Conservation (phyloP, 371 early-diverging fungal genomes). For the Mortierella sp. region DNA sequence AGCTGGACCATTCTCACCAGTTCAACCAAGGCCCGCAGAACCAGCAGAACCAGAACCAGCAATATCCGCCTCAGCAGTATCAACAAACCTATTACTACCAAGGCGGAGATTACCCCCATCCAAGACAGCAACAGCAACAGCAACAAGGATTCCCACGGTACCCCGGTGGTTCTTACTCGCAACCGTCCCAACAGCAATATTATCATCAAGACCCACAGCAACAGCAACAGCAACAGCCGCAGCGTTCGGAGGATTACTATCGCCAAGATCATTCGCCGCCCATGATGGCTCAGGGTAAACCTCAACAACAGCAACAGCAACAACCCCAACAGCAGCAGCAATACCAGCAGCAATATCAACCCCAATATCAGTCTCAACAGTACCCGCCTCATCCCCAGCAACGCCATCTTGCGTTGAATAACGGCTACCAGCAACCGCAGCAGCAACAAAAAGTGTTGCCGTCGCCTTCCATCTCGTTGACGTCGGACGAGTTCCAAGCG, state of each 20-base stretch:
- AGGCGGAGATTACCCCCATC: conserved; percentile 3
- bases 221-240: conserved; percentile 15
- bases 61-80: conserved; percentile 7
- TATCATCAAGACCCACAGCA: conserved; percentile 19
- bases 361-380: no score
- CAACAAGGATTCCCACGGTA: conserved; percentile 6
- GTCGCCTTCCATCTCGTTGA: conserved; percentile 14
- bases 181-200: conserved; percentile 4
- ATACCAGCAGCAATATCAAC: conserved; percentile 3
- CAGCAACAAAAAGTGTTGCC: conserved; percentile 12
- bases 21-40: not conserved
- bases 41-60: conserved; percentile 6
- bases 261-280: not conserved
- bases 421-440: conserved; percentile 7
- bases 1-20: conserved; percentile 3
- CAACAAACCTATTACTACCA: conserved; percentile 12
- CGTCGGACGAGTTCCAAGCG: conserved; percentile 12
- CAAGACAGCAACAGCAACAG: conserved; percentile 12
- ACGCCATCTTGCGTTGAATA: not conserved
- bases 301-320: conserved; percentile 2
- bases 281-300: conserved; percentile 11
- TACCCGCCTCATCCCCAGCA: conserved; percentile 2
- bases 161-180: conserved; percentile 1
- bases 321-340: conserved; percentile 10
- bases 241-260: conserved; percentile 5